Conservation (phyloP, 768 basidiomycete species). For the Termitomyces sp. region DNA sequence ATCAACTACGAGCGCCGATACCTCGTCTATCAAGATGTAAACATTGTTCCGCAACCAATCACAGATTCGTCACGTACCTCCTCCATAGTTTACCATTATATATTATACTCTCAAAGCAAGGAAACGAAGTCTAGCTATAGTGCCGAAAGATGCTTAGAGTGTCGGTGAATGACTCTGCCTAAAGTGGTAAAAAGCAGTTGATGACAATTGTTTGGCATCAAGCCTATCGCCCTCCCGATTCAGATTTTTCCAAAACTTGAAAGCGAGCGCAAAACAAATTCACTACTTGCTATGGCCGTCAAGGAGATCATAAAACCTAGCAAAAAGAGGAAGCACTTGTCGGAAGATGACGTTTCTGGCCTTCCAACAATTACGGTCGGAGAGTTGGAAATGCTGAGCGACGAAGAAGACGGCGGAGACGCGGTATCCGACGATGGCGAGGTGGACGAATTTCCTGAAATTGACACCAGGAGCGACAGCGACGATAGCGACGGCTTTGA, state of each 20-base stretch:
- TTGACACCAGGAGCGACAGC: conserved; percentile 52
- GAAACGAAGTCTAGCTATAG: background rate
- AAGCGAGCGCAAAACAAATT: conserved; percentile 1
- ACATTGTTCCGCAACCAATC: background rate
- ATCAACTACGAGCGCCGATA: conserved; percentile 95
- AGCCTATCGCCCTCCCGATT: conserved; percentile 21
- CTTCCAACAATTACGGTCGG: conserved; percentile 36
- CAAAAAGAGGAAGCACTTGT: conserved; percentile 58
- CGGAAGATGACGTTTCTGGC: conserved; percentile 31
- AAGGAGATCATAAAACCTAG: conserved; percentile 28
- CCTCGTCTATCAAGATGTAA: conserved; percentile 65
- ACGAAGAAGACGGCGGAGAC: conserved; percentile 56
- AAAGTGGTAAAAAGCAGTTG: conserved; percentile 12
- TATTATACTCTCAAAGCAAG: background rate
- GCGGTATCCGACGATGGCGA: conserved; percentile 52
- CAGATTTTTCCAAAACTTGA: conserved; percentile 20
- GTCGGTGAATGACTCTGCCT: background rate
- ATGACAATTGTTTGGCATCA: conserved; percentile 23
- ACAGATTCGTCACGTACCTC: conserved; percentile 48
- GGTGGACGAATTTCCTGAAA: conserved; percentile 73
- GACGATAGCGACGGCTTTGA: conserved; percentile 14
- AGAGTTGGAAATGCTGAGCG: conserved; percentile 68
- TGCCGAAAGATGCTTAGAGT: background rate
- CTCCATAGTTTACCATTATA: conserved; percentile 83
- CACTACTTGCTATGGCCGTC: conserved; percentile 29